Evolutionary conservation across 352 stramenopile species (phyloP).

Genomic region (Pythium dissotocum): DNA sequence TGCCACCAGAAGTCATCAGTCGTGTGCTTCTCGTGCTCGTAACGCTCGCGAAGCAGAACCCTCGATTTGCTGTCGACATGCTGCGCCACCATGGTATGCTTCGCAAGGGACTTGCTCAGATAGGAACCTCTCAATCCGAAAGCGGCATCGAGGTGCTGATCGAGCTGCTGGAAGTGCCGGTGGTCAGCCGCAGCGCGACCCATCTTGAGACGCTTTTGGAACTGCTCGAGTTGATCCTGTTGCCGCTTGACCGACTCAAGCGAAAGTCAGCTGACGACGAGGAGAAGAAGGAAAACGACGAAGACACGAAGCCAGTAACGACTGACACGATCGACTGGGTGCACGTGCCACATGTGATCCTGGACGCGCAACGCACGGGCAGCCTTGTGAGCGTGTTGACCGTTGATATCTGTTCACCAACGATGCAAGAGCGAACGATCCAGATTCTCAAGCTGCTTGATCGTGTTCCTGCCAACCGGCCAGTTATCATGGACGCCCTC

Average conservation of each 20-base stretch:
- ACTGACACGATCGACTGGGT: conserved; percentile 59
- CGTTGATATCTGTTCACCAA: conserved; percentile 74
- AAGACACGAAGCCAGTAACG: conserved; percentile 8
- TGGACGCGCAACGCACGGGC: conserved; percentile 55
- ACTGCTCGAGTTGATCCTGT: conserved; percentile 89
- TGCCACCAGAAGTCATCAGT: conserved; percentile 87
- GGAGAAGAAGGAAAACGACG: conserved; percentile 49
- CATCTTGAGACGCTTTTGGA: conserved; percentile 93
- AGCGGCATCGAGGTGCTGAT: conserved; percentile 74
- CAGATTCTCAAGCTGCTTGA: conserved; percentile 80
- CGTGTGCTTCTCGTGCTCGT: conserved; percentile 88
- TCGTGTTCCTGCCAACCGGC: conserved; percentile 57
- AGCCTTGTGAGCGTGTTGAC: conserved; percentile 70
- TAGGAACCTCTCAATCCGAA: neutral
- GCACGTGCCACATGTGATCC: conserved; percentile 54
- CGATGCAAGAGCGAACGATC: conserved; percentile 85
- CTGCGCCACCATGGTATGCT: conserved; percentile 68
- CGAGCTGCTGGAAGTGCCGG: conserved; percentile 84
- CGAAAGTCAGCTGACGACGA: conserved; percentile 27
- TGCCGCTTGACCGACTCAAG: conserved; percentile 76
- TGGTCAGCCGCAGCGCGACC: conserved; percentile 86
- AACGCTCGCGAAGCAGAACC: conserved; percentile 91
- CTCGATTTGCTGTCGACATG: conserved; percentile 89
- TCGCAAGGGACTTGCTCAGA: conserved; percentile 22
- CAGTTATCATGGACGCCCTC: conserved; percentile 64